Conservation (phyloP, 805 yeast species). For the Ogataea wickerhamii region DNA sequence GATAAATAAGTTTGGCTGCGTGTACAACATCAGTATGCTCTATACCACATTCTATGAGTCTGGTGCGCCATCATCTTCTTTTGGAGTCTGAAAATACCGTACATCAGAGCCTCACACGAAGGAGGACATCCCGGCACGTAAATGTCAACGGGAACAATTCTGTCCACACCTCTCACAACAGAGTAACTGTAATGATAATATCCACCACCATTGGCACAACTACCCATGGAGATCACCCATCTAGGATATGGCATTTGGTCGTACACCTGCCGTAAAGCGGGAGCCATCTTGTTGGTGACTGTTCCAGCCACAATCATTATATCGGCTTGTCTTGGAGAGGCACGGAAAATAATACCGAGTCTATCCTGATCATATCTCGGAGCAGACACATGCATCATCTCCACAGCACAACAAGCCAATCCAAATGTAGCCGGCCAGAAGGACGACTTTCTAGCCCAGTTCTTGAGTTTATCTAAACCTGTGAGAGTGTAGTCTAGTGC, state of each 20-base stretch:
- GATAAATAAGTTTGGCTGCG: not conserved
- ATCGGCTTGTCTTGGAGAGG: slow-evolving; percentile 90
- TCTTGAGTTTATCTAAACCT: slow-evolving; percentile 74
- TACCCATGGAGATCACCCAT: slow-evolving; percentile 94
- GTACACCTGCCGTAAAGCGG: slow-evolving; percentile 86
- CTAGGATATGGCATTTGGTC: slow-evolving; percentile 95
- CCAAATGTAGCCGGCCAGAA: slow-evolving; percentile 95
- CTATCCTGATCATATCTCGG: slow-evolving; percentile 92
- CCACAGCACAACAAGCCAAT: slow-evolving; percentile 90
- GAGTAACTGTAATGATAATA: slow-evolving; percentile 87
- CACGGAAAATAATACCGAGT: slow-evolving; percentile 88
- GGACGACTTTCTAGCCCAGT: slow-evolving; percentile 89
- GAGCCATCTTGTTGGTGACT: slow-evolving; percentile 89
- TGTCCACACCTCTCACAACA: slow-evolving; percentile 86
- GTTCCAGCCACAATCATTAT: slow-evolving; percentile 92
- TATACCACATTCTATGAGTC: slow-evolving; percentile 83
- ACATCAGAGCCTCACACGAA: slow-evolving; percentile 85
- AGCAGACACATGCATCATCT: slow-evolving; percentile 91
- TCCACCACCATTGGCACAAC: slow-evolving; percentile 93
- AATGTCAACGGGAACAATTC: slow-evolving; percentile 84
- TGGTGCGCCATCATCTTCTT: slow-evolving; percentile 84
- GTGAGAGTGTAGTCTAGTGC: slow-evolving; percentile 80
- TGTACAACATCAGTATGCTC: slow-evolving; percentile 37
- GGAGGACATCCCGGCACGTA: slow-evolving; percentile 95
- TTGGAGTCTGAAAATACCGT: slow-evolving; percentile 84